Base-by-base conservation (phyloP, 176 grass and related monocot species). In the Cymbopogon citratus region DNA sequence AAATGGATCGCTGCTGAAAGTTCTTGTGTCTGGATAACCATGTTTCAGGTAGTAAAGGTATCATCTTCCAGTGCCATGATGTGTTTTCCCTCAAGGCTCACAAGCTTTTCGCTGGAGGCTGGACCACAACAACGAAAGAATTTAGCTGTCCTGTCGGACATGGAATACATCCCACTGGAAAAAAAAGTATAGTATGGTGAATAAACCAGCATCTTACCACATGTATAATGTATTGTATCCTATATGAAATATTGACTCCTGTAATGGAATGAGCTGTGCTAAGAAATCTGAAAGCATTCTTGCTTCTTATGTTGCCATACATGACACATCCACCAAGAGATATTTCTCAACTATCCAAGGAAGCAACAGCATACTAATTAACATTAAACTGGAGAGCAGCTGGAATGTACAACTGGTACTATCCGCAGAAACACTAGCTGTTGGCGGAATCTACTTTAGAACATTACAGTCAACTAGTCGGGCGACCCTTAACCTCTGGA, bases 171-270 rank as follows among this genome's bases (percentile, higher is more conserved):
- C 71, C n/a, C 54, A 19, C 77, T 71, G 71, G 39, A 41, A 15
- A 52, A n/a, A n/a, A n/a, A n/a, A 28, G 54, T 66, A 38, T 46
- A 16, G 11, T 73, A 39, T 13, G 43, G 66, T 49, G 57, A 85
- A 85, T 89, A 85, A 85, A 33, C 65, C 9, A 65, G 52, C 34
- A 81, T 9, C 65, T 39, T 69, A 23, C 46, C 48, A 46, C 64
- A 59, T 48, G 71, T 81, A 43, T 56, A 51, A 59, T 48, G 71
- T 81, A 43, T 43, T 12, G 34, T 27, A n/a, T 7, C 12, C 56
- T 60, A 29, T 63, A 52, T 8, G 61, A 63, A 7, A 14, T 27
- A 56, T 29, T 40, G 1, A 41, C 10, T 49, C n/a, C 18, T 8
- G 38, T 36, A 21, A 85, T 71, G 15, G 15, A 27, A 39, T 51